Conservation (phyloP, 495 filamentous ascomycete genomes). For the Hyaloscypha finlandica region DNA sequence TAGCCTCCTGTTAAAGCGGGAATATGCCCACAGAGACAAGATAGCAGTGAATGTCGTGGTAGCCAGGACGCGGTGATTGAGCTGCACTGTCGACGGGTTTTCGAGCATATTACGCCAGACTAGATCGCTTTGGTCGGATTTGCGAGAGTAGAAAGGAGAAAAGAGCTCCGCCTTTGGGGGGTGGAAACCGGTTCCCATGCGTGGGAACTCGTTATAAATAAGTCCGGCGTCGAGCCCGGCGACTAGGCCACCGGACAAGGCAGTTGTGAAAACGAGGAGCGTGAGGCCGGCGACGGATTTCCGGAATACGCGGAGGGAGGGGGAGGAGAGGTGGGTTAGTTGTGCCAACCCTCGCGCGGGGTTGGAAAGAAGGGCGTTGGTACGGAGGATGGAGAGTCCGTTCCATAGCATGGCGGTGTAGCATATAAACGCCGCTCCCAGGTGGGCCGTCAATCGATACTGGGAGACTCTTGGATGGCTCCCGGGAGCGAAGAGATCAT, state of each 20-base stretch:
- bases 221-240: conserved; percentile 93
- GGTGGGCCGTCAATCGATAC: conserved; percentile 87
- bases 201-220: conserved; percentile 98
- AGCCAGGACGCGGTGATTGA: conserved; percentile 92
- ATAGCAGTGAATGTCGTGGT: conserved; percentile 85
- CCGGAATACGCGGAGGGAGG: conserved; percentile 70
- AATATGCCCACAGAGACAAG: conserved; percentile 74
- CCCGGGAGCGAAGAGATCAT: conserved; percentile 90
- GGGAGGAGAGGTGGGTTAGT: conserved; percentile 61
- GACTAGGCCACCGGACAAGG: conserved; percentile 90
- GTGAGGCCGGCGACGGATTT: conserved; percentile 71
- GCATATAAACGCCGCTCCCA: conserved; percentile 86
- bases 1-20: conserved; percentile 62
- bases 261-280: conserved; percentile 80
- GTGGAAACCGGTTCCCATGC: conserved; percentile 81
- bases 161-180: conserved; percentile 84
- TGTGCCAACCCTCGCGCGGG: conserved; percentile 55
- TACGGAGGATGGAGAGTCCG: conserved; percentile 80
- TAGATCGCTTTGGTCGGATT: conserved; percentile 72
- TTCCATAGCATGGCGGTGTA: conserved; percentile 95
- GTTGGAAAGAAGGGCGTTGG: conserved; percentile 65
- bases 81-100: conserved; percentile 91
- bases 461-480: conserved; percentile 90
- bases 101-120: conserved; percentile 97
- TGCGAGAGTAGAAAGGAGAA: conserved; percentile 79